A percentile compares a stretch with the other conserved stretches of the same genome.
phyloP scores from a whole-genome alignment of 2,329 filamentous ascomycete genomes.

The Phialophora chinensis region DNA sequence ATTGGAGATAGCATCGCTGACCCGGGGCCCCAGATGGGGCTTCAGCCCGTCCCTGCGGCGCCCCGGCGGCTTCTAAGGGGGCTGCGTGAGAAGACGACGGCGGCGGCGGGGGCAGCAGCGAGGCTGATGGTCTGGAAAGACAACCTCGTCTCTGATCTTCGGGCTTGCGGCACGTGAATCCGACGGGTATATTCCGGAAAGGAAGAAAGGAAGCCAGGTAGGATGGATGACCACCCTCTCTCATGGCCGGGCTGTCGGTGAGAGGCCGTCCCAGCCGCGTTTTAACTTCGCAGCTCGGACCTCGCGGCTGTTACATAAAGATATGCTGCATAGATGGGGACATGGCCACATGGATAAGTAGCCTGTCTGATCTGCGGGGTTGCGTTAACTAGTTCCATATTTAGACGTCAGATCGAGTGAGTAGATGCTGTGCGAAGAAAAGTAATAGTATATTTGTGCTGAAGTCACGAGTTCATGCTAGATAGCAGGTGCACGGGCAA shows the following conservation, averaged over 20 bases:
- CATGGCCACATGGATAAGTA: neutral
- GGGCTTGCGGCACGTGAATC: neutral
- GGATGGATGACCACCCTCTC: neutral
- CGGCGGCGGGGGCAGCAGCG: no score
- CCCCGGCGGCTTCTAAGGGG: neutral
- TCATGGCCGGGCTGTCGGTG: neutral
- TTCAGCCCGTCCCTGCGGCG: neutral
- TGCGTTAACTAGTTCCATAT: neutral
- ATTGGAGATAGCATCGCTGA: neutral
- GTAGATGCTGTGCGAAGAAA: neutral
- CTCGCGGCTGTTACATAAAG: neutral
- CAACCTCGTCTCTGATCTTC: neutral
- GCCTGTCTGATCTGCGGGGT: neutral
- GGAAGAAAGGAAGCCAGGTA: neutral
- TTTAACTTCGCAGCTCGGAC: neutral
- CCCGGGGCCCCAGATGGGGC: neutral
- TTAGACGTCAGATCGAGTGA: neutral
- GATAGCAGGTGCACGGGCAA: neutral
- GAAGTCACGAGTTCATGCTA: neutral
- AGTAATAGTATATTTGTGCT: neutral
- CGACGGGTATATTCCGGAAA: conserved; percentile 1
- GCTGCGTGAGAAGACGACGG: neutral
- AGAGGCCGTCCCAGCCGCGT: neutral
- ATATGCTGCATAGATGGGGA: neutral
- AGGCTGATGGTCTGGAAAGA: neutral